These are phyloP conservation scores for Monoraphidium neglectum DNA, from an alignment of 139 green algal genomes.

Conservation along the genomic window DNA sequence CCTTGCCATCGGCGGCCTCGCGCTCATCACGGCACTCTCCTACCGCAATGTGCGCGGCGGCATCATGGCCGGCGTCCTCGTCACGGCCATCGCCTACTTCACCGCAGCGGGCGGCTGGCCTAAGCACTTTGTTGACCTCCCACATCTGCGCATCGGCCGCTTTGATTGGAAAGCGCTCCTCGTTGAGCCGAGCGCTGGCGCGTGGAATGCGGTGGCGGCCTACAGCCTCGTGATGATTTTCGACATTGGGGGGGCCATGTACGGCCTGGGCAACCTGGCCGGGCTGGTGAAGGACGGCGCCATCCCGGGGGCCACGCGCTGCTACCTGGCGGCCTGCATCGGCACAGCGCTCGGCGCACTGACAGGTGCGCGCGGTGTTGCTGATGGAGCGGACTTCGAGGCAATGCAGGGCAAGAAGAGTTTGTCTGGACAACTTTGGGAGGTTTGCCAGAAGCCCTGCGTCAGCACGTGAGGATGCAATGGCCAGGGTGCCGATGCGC, in stretches of 20 bases:
- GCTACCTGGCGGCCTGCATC: constrained; percentile 34
- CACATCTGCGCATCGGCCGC: constrained; percentile 14
- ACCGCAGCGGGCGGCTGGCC: constrained; percentile 24
- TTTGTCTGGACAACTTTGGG: no score
- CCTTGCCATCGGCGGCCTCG: constrained; percentile 33
- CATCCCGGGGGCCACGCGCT: constrained; percentile 30
- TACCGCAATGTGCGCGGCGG: constrained; percentile 39
- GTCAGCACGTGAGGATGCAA: no score
- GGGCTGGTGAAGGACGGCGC: constrained; percentile 31
- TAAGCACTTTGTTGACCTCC: constrained; percentile 28
- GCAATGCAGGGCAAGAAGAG: no score
- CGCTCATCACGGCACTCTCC: constrained; percentile 33
- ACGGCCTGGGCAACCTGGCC: constrained; percentile 41
- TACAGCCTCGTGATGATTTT: constrained; percentile 57
- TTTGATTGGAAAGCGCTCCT: constrained; percentile 24
- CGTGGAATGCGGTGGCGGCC: constrained; percentile 30
- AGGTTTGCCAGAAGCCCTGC: no score
- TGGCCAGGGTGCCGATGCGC: no score
- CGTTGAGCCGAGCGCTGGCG: background rate
- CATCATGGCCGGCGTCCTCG: constrained; percentile 49
- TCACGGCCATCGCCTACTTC: constrained; percentile 37
- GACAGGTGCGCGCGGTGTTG: background rate
- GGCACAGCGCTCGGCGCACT: constrained; percentile 34
- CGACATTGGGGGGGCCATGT: constrained; percentile 55
- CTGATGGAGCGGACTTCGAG: no score